Base-by-base conservation (phyloP, 148 eudicot species). In the Rhododendron ferrugineum region DNA sequence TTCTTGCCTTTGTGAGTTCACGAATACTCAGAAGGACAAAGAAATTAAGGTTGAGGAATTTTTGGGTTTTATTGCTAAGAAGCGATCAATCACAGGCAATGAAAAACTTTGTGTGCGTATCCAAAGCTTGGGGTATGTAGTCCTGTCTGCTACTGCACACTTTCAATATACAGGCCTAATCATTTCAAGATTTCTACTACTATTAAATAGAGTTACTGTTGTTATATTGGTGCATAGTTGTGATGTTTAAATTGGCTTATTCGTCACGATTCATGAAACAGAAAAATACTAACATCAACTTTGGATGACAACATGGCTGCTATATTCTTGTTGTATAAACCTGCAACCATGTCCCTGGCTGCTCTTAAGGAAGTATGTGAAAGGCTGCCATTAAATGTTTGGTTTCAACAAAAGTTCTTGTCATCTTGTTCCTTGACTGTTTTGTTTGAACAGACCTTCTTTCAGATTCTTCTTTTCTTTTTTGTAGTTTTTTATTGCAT, bases 51-150 rank as follows among this genome's bases (percentile, higher is more conserved):
- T 87, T 82, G 92, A 93, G 56, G 90, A 87, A 58, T 92, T 97
- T 37, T 62, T 95, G 89, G 90, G 92, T 76, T 95, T 86, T 82
- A 82, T 94, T 91, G 97, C 98, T 32, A 87, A 90, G 76, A 86
- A 91, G 90, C 74, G 86, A 83, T 90, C 94, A 74, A 92, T 91
- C 60, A 68, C 84, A 37, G 82, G 89, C 82, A 85, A 85, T 89
- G 93, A 91, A 88, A 87, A 86, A 85, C 95, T 97, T 85, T 82
- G 91, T 46, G 86, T 97, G 86, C 96, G 97, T 76, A 92, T 97
- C 84, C 98, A 94, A 85, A 91, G 91, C 90, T 91, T 97, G 84
- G 94, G 98, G 98, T 97, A 92, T 76, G 94, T 89, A n/a, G 58
- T 83, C 15, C 26, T 81, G 40, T 81, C 40, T 86, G 79, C 66